Base-by-base conservation (phyloP, 2,329 filamentous ascomycete genomes). In the Westerdykella aurantiaca region DNA sequence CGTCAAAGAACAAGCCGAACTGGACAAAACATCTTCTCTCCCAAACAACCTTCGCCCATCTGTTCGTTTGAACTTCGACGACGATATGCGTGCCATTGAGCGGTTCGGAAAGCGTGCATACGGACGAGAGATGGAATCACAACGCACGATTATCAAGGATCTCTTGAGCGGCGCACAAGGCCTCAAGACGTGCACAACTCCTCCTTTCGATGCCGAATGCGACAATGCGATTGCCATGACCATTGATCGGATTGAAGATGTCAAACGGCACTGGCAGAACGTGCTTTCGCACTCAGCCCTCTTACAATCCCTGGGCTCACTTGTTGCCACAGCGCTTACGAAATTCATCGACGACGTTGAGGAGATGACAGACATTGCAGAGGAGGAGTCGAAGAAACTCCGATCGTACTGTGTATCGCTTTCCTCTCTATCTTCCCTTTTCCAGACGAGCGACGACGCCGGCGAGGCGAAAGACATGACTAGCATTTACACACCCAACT, bases 291-390 rank as follows among this genome's bases (percentile, higher is more conserved):
- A 74, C 39, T 80, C 77, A 3, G 79, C 77, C 4, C 67, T 82
- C 12, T 70, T 81, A n/a, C 81, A 84, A 56, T 78, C 77, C 4
- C 69, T 81, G 12, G 81, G 80, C 17, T 78, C 75, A 3, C 67
- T 84, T 1, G 64, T 83, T 2, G 74, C 75, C 2, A 77, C 78
- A 1, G 71, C 79, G 3, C 74, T 79, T 16, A 70, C 71, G 34
- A 82, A 82, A 56, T 74, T 83, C 40, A 78, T 82, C 45, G 68
- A 75, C 37, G 80, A 83, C 35, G 72, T 84, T 14, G 75, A 81
- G 57, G 81, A 84, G 46, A 70, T 83, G 55, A 70, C 76, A 22
- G 80, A 83, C 54, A 84, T 84, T 47, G 78, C 78, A 9, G 81
- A 82, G 46, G 72, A 78, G 23, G 79, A 84, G 54, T 81, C 77